Conservation (phyloP, 345 rosid species). For the Syzygium grande region DNA sequence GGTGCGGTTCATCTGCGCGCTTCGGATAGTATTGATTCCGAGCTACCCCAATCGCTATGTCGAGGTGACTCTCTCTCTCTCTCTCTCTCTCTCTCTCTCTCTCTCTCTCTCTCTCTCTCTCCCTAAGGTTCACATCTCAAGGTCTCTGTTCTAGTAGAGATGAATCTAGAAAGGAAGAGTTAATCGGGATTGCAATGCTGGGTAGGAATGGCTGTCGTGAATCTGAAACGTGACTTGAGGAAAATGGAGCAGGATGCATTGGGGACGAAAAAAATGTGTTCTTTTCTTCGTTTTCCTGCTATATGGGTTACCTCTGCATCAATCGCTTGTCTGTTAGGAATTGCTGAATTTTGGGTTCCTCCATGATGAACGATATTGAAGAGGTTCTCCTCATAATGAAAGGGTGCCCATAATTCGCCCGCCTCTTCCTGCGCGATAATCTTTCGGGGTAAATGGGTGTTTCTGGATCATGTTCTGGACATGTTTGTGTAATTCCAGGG, state of each 20-base stretch:
- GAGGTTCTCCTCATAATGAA: too few relatives aligned
- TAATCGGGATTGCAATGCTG: background rate
- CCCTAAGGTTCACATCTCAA: background rate
- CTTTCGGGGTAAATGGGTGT: background rate
- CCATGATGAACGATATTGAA: background rate
- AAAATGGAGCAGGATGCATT: background rate
- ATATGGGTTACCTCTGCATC: background rate
- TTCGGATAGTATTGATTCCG: background rate
- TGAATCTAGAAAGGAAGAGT: background rate
- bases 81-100: background rate
- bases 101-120: background rate
- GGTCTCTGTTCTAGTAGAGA: background rate
- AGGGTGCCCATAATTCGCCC: too few relatives aligned
- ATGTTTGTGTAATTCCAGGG: background rate
- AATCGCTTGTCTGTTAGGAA: background rate
- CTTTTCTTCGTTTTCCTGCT: background rate
- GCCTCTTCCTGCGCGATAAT: background rate
- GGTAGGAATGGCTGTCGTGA: background rate
- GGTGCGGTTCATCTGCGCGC: background rate
- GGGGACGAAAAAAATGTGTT: background rate
- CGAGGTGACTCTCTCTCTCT: conserved; percentile 1
- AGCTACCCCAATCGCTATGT: background rate
- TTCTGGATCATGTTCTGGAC: background rate
- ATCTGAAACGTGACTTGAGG: background rate
- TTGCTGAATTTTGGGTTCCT: background rate